Conservation (phyloP, 768 basidiomycete genomes). For the Serendipita sp. region DNA sequence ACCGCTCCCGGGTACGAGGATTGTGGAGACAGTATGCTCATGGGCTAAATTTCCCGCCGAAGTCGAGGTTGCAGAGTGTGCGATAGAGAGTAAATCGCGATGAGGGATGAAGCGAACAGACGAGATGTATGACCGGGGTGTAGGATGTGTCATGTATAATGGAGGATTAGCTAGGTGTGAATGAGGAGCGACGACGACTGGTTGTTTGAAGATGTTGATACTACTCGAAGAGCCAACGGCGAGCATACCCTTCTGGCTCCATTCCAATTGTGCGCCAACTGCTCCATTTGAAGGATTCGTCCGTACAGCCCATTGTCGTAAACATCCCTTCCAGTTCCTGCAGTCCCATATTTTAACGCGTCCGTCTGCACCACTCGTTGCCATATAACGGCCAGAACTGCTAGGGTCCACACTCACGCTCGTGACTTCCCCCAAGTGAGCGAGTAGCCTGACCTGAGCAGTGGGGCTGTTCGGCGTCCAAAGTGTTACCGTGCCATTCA, state of each 20-base stretch:
- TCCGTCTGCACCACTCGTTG: constrained; percentile 75
- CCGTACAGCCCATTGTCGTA: constrained; percentile 61
- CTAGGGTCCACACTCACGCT: constrained; percentile 73
- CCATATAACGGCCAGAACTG: constrained; percentile 62
- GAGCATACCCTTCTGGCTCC: constrained; percentile 73
- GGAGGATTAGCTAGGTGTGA: constrained; percentile 41
- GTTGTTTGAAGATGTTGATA: constrained; percentile 68
- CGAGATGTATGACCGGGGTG: constrained; percentile 61
- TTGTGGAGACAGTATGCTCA: constrained; percentile 55
- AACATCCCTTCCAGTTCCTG: constrained; percentile 81
- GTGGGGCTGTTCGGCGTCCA: constrained; percentile 93
- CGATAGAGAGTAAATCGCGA: constrained; percentile 64
- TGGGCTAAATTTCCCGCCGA: constrained; percentile 30
- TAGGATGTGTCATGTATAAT: constrained; percentile 74
- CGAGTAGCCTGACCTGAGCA: constrained; percentile 79
- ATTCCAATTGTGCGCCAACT: constrained; percentile 45
- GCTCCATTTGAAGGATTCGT: constrained; percentile 27
- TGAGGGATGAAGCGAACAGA: constrained; percentile 76
- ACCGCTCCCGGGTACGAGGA: constrained; percentile 82
- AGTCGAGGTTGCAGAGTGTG: neutral
- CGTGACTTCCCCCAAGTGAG: constrained; percentile 76
- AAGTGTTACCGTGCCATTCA: constrained; percentile 86
- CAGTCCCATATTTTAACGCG: constrained; percentile 94
- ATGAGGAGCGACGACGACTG: constrained; percentile 43
- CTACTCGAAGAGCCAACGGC: constrained; percentile 68